Percentiles rank a stretch among this genome's conserved stretches.
Conservation (phyloP, 371 early-diverging fungal species). For the Mortierella sp. region DNA sequence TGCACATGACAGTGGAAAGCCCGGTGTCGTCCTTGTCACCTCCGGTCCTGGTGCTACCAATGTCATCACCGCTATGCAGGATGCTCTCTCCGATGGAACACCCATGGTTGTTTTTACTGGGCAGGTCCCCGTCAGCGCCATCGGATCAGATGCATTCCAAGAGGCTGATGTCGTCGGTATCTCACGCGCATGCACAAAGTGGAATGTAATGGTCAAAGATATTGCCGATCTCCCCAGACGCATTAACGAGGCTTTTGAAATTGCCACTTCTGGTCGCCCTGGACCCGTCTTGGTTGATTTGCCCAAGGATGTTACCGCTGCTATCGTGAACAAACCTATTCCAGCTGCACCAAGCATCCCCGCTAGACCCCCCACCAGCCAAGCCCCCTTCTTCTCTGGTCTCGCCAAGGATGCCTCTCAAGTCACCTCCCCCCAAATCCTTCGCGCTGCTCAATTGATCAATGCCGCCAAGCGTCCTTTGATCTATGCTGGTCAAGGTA, state of each 20-base stretch:
- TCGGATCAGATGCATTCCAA: slow-evolving; percentile 98
- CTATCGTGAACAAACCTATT: slow-evolving; percentile 86
- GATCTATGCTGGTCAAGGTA: slow-evolving; percentile 96
- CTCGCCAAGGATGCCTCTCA: slow-evolving; percentile 57
- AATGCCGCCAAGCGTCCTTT: slow-evolving; percentile 93
- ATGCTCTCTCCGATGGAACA: slow-evolving; percentile 94
- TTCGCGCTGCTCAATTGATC: slow-evolving; percentile 84
- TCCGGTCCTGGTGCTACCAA: slow-evolving; percentile 96
- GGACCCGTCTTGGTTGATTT: slow-evolving; percentile 98
- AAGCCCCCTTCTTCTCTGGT: slow-evolving; percentile 60
- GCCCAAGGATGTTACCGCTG: slow-evolving; percentile 97
- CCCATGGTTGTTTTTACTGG: slow-evolving; percentile 97
- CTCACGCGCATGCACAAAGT: slow-evolving; percentile 95
- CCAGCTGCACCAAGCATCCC: slow-evolving; percentile 77
- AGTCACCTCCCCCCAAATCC: slow-evolving; percentile 68
- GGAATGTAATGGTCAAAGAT: slow-evolving; percentile 99
- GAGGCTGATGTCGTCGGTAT: slow-evolving; percentile 98
- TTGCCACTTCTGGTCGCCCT: slow-evolving; percentile 96
- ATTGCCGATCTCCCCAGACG: slow-evolving; percentile 95
- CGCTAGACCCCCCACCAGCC: slow-evolving; percentile 70
- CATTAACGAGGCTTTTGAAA: slow-evolving; percentile 97
- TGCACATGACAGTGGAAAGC: slow-evolving; percentile 78
- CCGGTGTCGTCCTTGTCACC: slow-evolving; percentile 96
- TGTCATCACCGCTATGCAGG: slow-evolving; percentile 97
- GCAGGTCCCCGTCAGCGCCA: slow-evolving; percentile 92